A percentile compares a stretch with the other conserved stretches of the same genome.
Conservation (phyloP, 2,329 filamentous ascomycete genomes). For the Reticulascus tulasneorum region DNA sequence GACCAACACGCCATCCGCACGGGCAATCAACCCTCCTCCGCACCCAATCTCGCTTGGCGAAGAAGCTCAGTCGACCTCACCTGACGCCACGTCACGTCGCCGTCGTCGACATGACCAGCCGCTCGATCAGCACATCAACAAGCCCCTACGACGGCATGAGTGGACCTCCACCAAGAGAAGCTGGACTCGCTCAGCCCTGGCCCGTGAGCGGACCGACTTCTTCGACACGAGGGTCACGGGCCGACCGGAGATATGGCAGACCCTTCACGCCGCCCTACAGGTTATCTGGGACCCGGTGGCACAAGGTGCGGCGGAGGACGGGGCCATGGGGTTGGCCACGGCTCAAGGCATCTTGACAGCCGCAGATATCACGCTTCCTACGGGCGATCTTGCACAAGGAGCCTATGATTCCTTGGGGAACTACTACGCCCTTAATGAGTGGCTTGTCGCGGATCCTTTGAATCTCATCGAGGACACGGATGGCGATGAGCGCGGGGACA, state of each 20-base stretch:
- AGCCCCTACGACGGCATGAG: conserved; percentile 60
- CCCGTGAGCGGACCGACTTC: conserved; percentile 73
- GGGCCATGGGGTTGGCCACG: conserved; percentile 47
- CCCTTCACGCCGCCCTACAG: conserved; percentile 64
- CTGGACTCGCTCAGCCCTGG: conserved; percentile 69
- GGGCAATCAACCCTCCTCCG: conserved; percentile 45
- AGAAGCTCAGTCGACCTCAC: conserved; percentile 19
- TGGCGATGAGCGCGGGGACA: conserved; percentile 21
- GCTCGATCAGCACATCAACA: conserved; percentile 64
- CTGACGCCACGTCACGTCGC: conserved; percentile 16
- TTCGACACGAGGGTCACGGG: conserved; percentile 88
- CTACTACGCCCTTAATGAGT: conserved; percentile 65
- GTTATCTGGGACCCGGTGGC: conserved; percentile 58
- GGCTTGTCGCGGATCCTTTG: conserved; percentile 63
- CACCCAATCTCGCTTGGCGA: conserved; percentile 16
- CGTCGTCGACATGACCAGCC: conserved; percentile 35
- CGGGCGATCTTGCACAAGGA: conserved; percentile 67
- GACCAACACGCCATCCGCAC: conserved; percentile 45
- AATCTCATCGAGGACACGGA: conserved; percentile 46
- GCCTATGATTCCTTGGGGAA: conserved; percentile 69
- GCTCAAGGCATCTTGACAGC: conserved; percentile 81
- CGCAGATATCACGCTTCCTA: conserved; percentile 70
- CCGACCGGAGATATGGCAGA: conserved; percentile 73
- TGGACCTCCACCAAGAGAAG: conserved; percentile 60
- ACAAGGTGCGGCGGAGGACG: conserved; percentile 30